Percentiles rank a stretch among this genome's conserved stretches.
These are phyloP conservation scores for Curvularia hawaiiensis DNA, from an alignment of 2,329 filamentous ascomycete species.

Conservation along the genomic window DNA sequence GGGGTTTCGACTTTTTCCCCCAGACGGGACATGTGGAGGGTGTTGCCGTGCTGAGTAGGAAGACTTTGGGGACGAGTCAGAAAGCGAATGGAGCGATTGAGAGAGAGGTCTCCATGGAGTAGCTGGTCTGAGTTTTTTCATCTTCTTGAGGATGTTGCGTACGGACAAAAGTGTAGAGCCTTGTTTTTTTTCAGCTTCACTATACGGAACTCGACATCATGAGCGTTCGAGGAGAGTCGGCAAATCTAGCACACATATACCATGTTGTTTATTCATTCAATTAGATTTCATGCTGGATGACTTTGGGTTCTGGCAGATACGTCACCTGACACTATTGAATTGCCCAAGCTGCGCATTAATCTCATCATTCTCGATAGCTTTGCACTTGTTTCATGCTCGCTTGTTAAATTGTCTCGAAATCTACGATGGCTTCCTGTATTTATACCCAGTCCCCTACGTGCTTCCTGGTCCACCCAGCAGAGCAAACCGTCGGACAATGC, in stretches of 20 bases:
- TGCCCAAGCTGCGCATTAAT: conserved; percentile 4
- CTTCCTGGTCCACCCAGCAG: conserved; percentile 89
- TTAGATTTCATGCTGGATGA: background rate
- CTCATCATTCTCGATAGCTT: conserved; percentile 22
- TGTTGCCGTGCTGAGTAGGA: conserved; percentile 62
- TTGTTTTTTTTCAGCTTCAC: background rate
- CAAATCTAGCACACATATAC: background rate
- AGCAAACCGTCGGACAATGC: conserved; percentile 93
- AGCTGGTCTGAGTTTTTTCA: background rate
- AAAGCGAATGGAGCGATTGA: background rate
- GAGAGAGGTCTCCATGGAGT: background rate
- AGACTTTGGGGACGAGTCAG: conserved; percentile 15
- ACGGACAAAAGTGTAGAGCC: background rate
- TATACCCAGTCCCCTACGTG: conserved; percentile 55
- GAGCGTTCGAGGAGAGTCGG: background rate
- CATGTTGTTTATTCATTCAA: background rate
- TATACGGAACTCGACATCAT: background rate
- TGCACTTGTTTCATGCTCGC: conserved; percentile 23
- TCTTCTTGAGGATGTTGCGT: background rate
- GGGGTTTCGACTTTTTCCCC: conserved; percentile 97
- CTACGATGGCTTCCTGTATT: background rate
- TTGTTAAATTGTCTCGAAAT: conserved; percentile 17
- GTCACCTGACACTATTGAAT: background rate
- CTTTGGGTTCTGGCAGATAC: background rate
- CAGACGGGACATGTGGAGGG: conserved; percentile 75